Evolutionary conservation across 108 stramenopile species (phyloP), one percentile per base, ranked within the genome.

Genomic region (Nitzschia putrida): DNA sequence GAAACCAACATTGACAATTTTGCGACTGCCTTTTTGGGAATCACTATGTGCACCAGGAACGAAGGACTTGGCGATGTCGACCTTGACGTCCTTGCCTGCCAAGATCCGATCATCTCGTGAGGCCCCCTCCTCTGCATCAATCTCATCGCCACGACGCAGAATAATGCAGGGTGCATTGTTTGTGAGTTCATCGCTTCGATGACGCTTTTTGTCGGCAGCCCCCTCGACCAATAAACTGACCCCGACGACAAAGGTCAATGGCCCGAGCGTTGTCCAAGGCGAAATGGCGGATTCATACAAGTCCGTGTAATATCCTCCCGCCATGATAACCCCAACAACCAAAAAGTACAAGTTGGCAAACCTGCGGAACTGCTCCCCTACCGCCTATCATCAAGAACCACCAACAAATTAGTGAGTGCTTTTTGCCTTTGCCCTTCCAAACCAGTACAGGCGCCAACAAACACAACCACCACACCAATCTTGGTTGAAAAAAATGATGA

Each of bases 271-370:
- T n/a, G 96, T 94, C 83, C 81, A 98, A 14, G 99, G 96, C 12
- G 76, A 76, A 68, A 98, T 81, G 7, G 97, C 91, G 0, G 96
- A 93, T n/a, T 82, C 66, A 71, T 91, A 92, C 14, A 96, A 53
- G 58, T 64, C 38, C 8, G 90, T 86, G 78, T 96, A 97, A 16
- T 74, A 83, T 23, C 99, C 99, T 9, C 97, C 22, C 39, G 93
- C 78, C 97, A 98, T 97, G 58, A 99, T 85, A 47, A 85, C 44
- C 12, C 94, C 92, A 21, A 99, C 93, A 65, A 90, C 74, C 11
- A 98, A 71, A 80, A 98, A 99, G 73, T 98, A 99, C 66, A 97
- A 55, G 73, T 99, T 99, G 20, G 96, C 98, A 64, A 90, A 87
- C 24, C 89, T 73, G 13, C 90, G 89, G 69, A 95, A 95, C 71